phyloP scores from a whole-genome alignment of 768 basidiomycete genomes.

The Phlebiopsis gigantea region DNA sequence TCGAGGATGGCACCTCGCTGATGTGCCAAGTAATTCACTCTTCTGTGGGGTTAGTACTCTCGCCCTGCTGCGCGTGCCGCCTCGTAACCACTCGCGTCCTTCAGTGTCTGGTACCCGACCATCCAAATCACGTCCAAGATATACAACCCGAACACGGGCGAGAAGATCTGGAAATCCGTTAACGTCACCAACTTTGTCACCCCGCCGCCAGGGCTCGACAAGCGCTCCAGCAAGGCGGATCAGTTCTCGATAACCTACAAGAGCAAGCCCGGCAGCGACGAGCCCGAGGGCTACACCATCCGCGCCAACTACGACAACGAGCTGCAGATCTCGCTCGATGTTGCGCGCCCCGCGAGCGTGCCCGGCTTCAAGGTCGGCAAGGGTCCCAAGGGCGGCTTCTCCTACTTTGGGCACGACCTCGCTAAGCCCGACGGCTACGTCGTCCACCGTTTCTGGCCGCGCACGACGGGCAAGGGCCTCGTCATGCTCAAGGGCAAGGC shows the following conservation, averaged over 20 bases:
- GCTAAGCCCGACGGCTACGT: slow-evolving; percentile 78
- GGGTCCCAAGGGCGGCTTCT: slow-evolving; percentile 83
- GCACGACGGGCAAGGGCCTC: slow-evolving; percentile 55
- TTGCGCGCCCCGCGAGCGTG: slow-evolving; percentile 60
- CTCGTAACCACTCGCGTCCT: slow-evolving; percentile 8
- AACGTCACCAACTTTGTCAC: slow-evolving; percentile 78
- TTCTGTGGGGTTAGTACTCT: slow-evolving; percentile 67
- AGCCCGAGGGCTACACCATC: slow-evolving; percentile 75
- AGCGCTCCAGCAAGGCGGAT: slow-evolving; percentile 81
- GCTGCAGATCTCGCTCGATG: slow-evolving; percentile 72
- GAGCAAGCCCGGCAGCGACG: slow-evolving; percentile 46
- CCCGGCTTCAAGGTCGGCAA: slow-evolving; percentile 91
- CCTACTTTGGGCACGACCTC: slow-evolving; percentile 74
- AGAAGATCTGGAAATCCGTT: slow-evolving; percentile 79
- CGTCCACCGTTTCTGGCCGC: slow-evolving; percentile 89
- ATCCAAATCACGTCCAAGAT: slow-evolving; percentile 93
- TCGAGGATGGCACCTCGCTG: slow-evolving; percentile 72
- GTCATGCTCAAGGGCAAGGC: slow-evolving; percentile 65
- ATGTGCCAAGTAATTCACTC: slow-evolving; percentile 89
- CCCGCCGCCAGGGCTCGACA: slow-evolving; percentile 74
- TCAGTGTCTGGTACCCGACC: slow-evolving; percentile 87
- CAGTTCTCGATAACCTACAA: slow-evolving; percentile 77
- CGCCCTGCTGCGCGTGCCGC: neutral
- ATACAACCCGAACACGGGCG: slow-evolving; percentile 70
- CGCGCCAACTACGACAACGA: slow-evolving; percentile 74